These are phyloP conservation scores for Colletotrichum caudatum DNA, from an alignment of 2,329 filamentous ascomycete genomes.

Conservation along the genomic window DNA sequence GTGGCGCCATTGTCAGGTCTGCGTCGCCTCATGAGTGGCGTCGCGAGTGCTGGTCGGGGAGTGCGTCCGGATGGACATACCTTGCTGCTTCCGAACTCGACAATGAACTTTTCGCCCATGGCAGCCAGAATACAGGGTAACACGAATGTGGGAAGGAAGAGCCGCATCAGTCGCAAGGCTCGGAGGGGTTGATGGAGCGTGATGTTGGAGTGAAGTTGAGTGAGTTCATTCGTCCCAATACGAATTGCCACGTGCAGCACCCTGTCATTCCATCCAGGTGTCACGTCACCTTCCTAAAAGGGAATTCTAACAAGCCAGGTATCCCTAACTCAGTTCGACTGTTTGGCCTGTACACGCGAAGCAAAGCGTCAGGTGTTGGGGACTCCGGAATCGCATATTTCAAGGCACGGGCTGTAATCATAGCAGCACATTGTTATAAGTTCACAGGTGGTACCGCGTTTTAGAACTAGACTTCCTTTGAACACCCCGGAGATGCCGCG, in stretches of 20 bases:
- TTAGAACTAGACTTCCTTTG: too few relatives aligned
- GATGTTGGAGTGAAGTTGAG: slow-evolving; percentile 1
- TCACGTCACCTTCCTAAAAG: slow-evolving; percentile 18
- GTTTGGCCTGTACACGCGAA: neutral
- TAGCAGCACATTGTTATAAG: too few relatives aligned
- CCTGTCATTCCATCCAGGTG: neutral
- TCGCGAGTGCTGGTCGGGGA: too few relatives aligned
- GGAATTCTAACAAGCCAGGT: neutral
- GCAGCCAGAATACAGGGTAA: neutral
- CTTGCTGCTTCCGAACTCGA: slow-evolving; percentile 38
- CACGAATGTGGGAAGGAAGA: neutral
- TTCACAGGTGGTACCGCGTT: too few relatives aligned
- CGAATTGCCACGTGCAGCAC: neutral
- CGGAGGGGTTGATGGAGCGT: neutral
- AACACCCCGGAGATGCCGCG: too few relatives aligned
- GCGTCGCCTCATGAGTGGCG: neutral
- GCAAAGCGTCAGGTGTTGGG: neutral
- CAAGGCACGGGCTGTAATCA: neutral
- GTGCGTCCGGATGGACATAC: neutral
- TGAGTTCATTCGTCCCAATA: neutral
- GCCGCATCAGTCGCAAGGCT: neutral
- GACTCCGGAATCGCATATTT: neutral
- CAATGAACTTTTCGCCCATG: slow-evolving; percentile 40
- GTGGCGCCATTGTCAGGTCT: neutral
- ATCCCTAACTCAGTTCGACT: neutral